Percentiles rank a stretch among this genome's conserved stretches.
Evolutionary conservation across 768 basidiomycete species (phyloP).

Genomic region (Collybia sordida): DNA sequence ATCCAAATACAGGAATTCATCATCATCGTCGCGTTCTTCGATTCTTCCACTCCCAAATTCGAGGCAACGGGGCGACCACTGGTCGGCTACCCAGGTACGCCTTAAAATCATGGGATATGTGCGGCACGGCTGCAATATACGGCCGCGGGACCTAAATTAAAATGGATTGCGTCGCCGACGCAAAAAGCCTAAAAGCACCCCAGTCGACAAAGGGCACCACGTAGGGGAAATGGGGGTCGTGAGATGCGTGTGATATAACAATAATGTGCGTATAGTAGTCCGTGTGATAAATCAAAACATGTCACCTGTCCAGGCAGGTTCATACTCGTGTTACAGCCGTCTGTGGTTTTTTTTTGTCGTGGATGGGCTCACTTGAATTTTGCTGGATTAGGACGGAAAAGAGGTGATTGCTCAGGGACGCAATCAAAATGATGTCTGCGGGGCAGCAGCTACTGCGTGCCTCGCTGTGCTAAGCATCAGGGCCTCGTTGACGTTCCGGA

Average conservation of each 20-base stretch:
- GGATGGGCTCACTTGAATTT: slow-evolving; percentile 1
- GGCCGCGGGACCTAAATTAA: slow-evolving; percentile 23
- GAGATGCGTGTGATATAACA: slow-evolving; percentile 45
- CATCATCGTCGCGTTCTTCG: slow-evolving; percentile 40
- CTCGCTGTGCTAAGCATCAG: slow-evolving; percentile 85
- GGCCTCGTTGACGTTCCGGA: slow-evolving; percentile 85
- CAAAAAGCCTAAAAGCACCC: slow-evolving; percentile 35
- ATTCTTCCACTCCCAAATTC: slow-evolving; percentile 27
- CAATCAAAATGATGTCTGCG: slow-evolving; percentile 19
- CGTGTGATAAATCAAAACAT: slow-evolving; percentile 55
- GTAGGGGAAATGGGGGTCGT: slow-evolving; percentile 34
- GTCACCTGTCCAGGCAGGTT: slow-evolving; percentile 61
- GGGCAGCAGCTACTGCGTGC: slow-evolving; percentile 47
- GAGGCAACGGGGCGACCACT: slow-evolving; percentile 34
- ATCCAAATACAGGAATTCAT: slow-evolving; percentile 52
- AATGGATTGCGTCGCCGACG: slow-evolving; percentile 34
- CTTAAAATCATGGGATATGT: slow-evolving; percentile 28
- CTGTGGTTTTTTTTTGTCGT: slow-evolving; percentile 25
- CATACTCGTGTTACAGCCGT: slow-evolving; percentile 36
- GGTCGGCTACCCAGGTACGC: slow-evolving; percentile 33
- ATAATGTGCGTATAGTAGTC: slow-evolving; percentile 35
- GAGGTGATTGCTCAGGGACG: slow-evolving; percentile 1
- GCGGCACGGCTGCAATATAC: slow-evolving; percentile 59
- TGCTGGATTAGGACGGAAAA: slow-evolving; percentile 6
- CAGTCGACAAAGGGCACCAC: slow-evolving; percentile 22